These are phyloP conservation scores for Geotrichum siamense DNA, from an alignment of 1,139 yeast species.

Conservation along the genomic window DNA sequence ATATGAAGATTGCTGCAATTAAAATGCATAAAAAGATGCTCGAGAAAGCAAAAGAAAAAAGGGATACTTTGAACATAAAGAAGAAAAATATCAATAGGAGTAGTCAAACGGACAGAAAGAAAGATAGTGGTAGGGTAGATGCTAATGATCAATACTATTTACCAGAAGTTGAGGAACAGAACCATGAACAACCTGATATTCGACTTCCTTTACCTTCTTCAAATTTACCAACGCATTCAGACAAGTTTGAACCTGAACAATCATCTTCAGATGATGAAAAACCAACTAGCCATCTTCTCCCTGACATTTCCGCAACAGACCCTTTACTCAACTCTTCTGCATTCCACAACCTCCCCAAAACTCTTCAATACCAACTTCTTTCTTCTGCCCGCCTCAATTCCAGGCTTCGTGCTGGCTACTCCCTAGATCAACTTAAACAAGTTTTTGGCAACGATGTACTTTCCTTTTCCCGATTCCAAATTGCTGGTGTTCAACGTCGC, in stretches of 20 bases:
- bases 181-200: background rate
- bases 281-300: background rate
- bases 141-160: conserved; percentile 21
- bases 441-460: conserved; percentile 68
- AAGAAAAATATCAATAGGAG: conserved; percentile 16
- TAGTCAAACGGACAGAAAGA: no score
- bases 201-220: conserved; percentile 3
- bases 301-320: background rate
- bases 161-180: conserved; percentile 14
- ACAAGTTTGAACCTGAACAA: background rate
- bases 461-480: conserved; percentile 90
- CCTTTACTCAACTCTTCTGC: conserved; percentile 29
- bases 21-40: conserved; percentile 12
- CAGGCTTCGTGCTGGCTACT: conserved; percentile 88
- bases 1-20: conserved; percentile 11
- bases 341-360: conserved; percentile 47
- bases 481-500: conserved; percentile 84
- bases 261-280: background rate
- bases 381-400: conserved; percentile 79
- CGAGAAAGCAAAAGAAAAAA: conserved; percentile 25
- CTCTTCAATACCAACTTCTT: conserved; percentile 81
- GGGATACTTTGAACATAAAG: background rate
- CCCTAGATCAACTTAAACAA: conserved; percentile 73
- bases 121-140: conserved; percentile 19
- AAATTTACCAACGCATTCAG: no score